Evolutionary conservation across 352 stramenopile genomes (phyloP).

Genomic region (Poterioochromonas sp.): DNA sequence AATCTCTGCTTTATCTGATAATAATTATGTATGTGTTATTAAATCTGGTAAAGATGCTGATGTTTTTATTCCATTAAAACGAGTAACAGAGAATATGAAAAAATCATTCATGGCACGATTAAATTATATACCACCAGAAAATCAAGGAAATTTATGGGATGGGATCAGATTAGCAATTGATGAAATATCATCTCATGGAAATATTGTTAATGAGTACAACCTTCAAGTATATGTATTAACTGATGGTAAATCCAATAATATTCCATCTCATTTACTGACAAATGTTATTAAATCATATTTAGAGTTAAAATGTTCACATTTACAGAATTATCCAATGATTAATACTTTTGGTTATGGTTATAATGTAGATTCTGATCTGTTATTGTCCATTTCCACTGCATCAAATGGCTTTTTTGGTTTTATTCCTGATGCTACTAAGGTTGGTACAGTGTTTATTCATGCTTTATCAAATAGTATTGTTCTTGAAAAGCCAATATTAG

Average conservation of each 20-base stretch:
- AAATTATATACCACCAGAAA: not conserved
- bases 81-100: not conserved
- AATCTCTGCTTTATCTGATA: not conserved
- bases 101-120: not conserved
- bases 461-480: not conserved
- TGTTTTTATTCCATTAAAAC: not conserved
- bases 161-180: slow-evolving; percentile 5
- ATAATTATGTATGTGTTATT: not conserved
- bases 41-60: not conserved
- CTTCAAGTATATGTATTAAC: slow-evolving; percentile 8
- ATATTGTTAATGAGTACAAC: not conserved
- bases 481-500: not conserved
- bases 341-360: slow-evolving; percentile 28
- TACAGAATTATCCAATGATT: not conserved
- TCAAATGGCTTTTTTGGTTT: not conserved
- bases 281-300: not conserved
- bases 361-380: not conserved
- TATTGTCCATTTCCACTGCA: not conserved
- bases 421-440: slow-evolving; percentile 17
- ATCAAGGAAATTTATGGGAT: slow-evolving; percentile 23
- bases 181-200: not conserved
- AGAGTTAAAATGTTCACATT: not conserved
- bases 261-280: not conserved
- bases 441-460: slow-evolving; percentile 25
- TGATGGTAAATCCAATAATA: not conserved